A percentile compares a stretch with the other conserved stretches of the same genome.
These are phyloP conservation scores for Aphanomyces cochlioides DNA, from an alignment of 352 stramenopile species.

Conservation along the genomic window DNA sequence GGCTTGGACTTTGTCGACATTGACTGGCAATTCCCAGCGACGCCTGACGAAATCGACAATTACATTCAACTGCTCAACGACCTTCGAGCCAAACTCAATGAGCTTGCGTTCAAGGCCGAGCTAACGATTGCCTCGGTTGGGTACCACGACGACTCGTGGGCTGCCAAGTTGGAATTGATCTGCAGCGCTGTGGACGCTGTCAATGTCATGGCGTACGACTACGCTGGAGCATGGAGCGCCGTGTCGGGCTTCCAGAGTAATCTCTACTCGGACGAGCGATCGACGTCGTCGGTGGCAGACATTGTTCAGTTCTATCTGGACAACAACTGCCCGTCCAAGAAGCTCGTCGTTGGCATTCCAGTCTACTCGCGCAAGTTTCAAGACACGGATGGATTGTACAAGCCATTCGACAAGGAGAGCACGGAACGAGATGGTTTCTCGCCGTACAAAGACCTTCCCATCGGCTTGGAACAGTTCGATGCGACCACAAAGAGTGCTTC, in stretches of 20 bases:
- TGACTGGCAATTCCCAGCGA: conserved; percentile 6
- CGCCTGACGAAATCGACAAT: neutral
- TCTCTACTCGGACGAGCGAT: neutral
- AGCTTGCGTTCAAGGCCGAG: neutral
- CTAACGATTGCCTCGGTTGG: neutral
- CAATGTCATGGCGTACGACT: conserved; percentile 18
- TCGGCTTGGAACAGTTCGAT: neutral
- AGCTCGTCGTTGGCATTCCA: conserved; percentile 13
- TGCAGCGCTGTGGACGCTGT: conserved; percentile 3
- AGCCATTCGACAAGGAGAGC: neutral
- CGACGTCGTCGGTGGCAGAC: neutral
- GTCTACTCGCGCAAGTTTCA: conserved; percentile 1
- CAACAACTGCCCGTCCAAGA: neutral
- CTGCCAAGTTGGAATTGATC: neutral
- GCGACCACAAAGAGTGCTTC: neutral
- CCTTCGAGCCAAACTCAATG: too few species aligned
- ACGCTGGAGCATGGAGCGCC: neutral
- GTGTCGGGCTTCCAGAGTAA: neutral
- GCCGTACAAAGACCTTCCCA: neutral
- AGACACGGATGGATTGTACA: neutral
- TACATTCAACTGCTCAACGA: neutral
- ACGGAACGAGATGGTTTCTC: too few species aligned
- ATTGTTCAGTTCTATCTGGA: conserved; percentile 10
- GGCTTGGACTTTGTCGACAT: conserved; percentile 7
- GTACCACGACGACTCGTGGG: too few species aligned